Conservation (phyloP, 768 basidiomycete genomes). For the Mycena vulgaris region DNA sequence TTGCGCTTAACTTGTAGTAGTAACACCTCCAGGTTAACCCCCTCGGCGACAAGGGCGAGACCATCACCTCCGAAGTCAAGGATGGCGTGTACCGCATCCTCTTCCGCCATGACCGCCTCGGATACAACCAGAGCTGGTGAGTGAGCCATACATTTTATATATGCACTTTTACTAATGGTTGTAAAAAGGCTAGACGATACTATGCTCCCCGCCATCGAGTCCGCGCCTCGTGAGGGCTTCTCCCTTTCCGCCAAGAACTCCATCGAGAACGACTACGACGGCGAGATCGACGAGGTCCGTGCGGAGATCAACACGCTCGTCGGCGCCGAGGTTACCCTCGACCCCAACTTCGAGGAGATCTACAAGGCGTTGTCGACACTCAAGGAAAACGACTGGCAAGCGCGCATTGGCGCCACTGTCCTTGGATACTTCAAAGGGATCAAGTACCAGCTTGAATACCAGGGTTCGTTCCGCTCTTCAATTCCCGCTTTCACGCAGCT, state of each 20-base stretch:
- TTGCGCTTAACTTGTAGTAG: not conserved
- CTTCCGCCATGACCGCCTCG: slow-evolving; percentile 51
- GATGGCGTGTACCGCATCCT: slow-evolving; percentile 60
- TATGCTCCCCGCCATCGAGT: slow-evolving; percentile 52
- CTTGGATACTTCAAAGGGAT: slow-evolving; percentile 53
- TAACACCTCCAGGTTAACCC: slow-evolving; percentile 24
- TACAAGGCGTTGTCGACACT: slow-evolving; percentile 44
- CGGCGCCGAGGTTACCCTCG: slow-evolving; percentile 50
- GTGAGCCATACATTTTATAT: too few relatives aligned
- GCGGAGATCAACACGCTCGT: slow-evolving; percentile 49
- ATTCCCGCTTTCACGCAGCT: not conserved
- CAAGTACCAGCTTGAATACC: slow-evolving; percentile 47
- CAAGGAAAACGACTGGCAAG: slow-evolving; percentile 47
- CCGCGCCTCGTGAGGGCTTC: slow-evolving; percentile 51
- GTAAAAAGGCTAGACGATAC: slow-evolving; percentile 40
- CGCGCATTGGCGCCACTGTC: slow-evolving; percentile 45
- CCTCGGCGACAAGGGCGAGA: slow-evolving; percentile 44
- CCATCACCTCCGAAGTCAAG: slow-evolving; percentile 53
- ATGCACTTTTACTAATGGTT: too few relatives aligned
- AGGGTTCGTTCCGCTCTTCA: slow-evolving; percentile 32
- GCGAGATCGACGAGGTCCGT: slow-evolving; percentile 46
- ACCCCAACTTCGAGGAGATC: slow-evolving; percentile 56
- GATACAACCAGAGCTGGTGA: slow-evolving; percentile 47
- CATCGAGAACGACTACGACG: slow-evolving; percentile 51
- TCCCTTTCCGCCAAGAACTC: slow-evolving; percentile 52